Evolutionary conservation across 176 grass and related monocot genomes (phyloP), one percentile per base, ranked within the genome.

Genomic region (Chloris gayana): DNA sequence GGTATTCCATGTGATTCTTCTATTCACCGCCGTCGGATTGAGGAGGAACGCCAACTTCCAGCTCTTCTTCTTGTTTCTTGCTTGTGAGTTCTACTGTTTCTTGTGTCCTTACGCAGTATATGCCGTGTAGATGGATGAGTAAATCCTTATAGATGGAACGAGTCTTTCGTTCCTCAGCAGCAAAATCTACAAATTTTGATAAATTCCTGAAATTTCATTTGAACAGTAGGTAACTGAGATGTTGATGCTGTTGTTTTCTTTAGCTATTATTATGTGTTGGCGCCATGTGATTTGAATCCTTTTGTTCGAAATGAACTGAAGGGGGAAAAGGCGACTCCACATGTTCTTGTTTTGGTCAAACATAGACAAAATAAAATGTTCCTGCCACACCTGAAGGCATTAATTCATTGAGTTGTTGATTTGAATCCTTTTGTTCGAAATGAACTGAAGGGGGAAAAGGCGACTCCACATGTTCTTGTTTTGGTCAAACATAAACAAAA

Each of bases 31-130:
- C 54, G 75, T 91, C 42, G 47, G 82, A 33, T 42, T 83, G 34
- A 89, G 89, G 89, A 91, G 76, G 72, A 84, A 79, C 19, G 62
- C 87, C 10, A 94, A 94, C 12, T 69, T 89, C 22, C 92, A 94
- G 66, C 70, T 91, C 25, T 69, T 77, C 64, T 26, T 91, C 5
- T 61, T 90, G n/a, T 86, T 91, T 72, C 89, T 94, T 75, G 80
- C 86, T 42, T 91, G 89, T 94, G 87, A 91, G 89, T 87, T 60
- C 26, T 41, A 27, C 67, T 34, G 29, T 38, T 66, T 49, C 4
- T 49, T 50, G 5, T 53, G 1, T 66, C 24, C 26, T 26, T 39
- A n/a, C 39, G 34, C 31, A 7, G 29, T 9, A n/a, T 47, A 34
- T 33, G 30, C 31, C 24, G 4, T 45, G 18, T 79, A 21, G 42